phyloP scores from a whole-genome alignment of 169 alveolate genomes.

The Plasmodium fragile region DNA sequence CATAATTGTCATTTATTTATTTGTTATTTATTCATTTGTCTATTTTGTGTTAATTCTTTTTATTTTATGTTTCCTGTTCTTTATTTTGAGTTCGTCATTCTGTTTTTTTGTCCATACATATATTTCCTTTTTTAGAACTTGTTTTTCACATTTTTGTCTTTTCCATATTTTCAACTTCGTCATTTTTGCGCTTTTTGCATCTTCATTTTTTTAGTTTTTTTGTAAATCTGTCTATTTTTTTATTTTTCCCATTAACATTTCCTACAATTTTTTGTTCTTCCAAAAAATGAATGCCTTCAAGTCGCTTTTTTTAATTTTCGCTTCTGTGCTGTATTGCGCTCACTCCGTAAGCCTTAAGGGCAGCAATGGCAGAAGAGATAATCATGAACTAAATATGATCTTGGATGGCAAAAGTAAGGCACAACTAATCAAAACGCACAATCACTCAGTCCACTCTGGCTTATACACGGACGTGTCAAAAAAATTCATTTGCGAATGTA shows the following conservation, averaged over 20 bases:
- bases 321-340: conserved; percentile 2
- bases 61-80: neutral
- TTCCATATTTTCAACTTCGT: neutral
- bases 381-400: neutral
- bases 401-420: neutral
- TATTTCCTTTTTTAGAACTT: neutral
- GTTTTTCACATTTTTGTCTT: conserved; percentile 1
- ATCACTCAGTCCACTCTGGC: neutral
- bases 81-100: conserved; percentile 3
- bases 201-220: neutral
- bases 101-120: conserved; percentile 11
- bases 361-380: neutral
- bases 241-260: neutral
- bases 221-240: neutral
- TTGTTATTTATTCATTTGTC: neutral
- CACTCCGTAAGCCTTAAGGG: conserved; percentile 52
- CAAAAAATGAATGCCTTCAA: conserved; percentile 32
- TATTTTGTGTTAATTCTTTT: conserved; percentile 7
- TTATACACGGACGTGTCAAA: neutral
- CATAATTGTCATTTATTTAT: neutral
- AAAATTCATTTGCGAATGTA: conserved; percentile 18
- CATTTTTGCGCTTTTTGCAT: neutral
- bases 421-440: neutral
- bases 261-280: neutral
- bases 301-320: conserved; percentile 38